Percentiles rank a stretch among this genome's conserved stretches.
Conservation (phyloP, 1,284 basidiomycete species). For the Ustilago tritici region DNA sequence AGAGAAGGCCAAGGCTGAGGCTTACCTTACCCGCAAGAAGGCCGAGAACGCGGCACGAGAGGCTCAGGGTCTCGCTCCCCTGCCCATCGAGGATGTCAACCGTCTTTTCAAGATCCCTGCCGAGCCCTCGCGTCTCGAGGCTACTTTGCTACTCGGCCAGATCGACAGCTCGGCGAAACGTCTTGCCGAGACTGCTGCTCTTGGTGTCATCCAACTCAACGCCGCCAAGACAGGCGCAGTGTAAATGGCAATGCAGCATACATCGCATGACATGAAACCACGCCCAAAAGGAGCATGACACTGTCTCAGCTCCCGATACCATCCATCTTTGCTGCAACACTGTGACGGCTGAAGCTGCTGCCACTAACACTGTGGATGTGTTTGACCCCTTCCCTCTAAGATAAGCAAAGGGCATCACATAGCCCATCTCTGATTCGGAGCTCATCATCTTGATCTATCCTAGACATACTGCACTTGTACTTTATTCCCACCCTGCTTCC, state of each 20-base stretch:
- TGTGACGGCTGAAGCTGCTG: constrained; percentile 5
- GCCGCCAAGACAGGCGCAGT: constrained; percentile 64
- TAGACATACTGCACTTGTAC: not conserved
- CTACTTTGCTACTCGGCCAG: constrained; percentile 74
- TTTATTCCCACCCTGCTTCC: not conserved
- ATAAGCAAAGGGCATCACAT: not conserved
- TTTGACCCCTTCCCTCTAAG: not conserved
- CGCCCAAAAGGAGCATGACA: constrained; percentile 22
- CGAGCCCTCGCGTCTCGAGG: constrained; percentile 90
- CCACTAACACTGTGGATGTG: not conserved
- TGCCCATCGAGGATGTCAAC: constrained; percentile 73
- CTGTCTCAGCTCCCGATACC: constrained; percentile 24
- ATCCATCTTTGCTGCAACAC: constrained; percentile 4
- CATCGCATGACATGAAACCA: constrained; percentile 7
- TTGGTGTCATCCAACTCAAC: constrained; percentile 70
- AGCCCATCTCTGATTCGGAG: not conserved
- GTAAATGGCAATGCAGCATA: constrained; percentile 20
- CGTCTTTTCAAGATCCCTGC: constrained; percentile 82
- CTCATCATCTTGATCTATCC: not conserved
- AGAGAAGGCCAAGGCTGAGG: constrained; percentile 87
- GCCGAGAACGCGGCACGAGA: constrained; percentile 88
- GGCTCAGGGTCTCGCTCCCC: constrained; percentile 84
- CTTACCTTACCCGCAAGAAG: constrained; percentile 71
- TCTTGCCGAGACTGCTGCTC: constrained; percentile 71
- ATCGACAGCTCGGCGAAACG: constrained; percentile 70